Evolutionary conservation across 148 eudicot species (phyloP).

Genomic region (Polygonum aviculare): DNA sequence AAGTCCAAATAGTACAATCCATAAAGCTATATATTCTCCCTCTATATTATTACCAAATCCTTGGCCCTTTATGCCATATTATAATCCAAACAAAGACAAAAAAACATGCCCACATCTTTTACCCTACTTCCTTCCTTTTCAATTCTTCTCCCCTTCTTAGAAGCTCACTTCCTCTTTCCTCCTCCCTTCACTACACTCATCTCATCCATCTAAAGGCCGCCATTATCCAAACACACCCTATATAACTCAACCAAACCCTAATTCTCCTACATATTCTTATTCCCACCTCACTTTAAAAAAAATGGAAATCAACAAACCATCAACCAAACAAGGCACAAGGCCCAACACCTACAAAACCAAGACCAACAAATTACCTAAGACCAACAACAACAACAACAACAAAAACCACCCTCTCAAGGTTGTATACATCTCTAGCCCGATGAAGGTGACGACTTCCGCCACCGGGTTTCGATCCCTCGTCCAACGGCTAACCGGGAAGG

Average conservation of each 20-base stretch:
- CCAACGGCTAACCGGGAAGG: conserved; percentile 44
- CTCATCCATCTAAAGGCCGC: not conserved
- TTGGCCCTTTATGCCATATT: not conserved
- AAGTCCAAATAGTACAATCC: too few species aligned
- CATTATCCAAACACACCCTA: conserved; percentile 7
- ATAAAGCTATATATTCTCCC: too few species aligned
- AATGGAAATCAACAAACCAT: not conserved
- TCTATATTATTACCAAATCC: not conserved
- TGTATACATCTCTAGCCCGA: conserved; percentile 55
- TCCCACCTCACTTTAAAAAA: not conserved
- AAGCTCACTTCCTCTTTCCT: not conserved
- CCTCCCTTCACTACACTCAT: not conserved
- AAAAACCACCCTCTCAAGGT: conserved; percentile 27
- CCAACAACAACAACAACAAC: conserved; percentile 16
- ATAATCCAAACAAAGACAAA: not conserved
- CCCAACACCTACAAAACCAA: not conserved
- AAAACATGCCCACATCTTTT: not conserved
- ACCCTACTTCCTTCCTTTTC: not conserved
- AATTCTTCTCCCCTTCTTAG: not conserved
- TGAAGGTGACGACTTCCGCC: conserved; percentile 30
- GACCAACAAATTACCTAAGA: conserved; percentile 21
- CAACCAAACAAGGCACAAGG: conserved; percentile 7
- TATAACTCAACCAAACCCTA: not conserved
- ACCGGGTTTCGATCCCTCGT: conserved; percentile 43
- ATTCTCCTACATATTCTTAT: not conserved